Evolutionary conservation across 345 rosid species (phyloP).

Genomic region (Limnanthes douglasii): DNA sequence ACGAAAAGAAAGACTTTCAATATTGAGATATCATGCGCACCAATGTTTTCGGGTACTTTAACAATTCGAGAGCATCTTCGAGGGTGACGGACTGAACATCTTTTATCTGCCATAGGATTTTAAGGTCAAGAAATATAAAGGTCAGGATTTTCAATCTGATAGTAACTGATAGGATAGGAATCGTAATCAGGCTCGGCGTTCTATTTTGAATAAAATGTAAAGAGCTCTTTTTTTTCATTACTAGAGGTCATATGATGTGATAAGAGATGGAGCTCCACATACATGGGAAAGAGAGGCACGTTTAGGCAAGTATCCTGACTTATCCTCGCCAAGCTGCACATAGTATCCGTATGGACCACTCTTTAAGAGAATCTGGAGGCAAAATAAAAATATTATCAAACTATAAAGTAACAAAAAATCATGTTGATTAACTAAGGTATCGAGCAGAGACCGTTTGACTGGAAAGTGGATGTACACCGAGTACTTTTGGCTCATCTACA

Average conservation of each 20-base stretch:
- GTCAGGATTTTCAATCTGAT: no score
- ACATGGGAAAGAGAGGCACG: constrained; percentile 73
- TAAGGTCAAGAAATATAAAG: no score
- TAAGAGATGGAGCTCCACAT: constrained; percentile 13
- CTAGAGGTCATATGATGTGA: no score
- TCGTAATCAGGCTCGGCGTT: no score
- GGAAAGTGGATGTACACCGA: constrained; percentile 71
- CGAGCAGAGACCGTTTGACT: constrained; percentile 58
- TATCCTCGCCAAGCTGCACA: constrained; percentile 91
- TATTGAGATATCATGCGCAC: constrained; percentile 23
- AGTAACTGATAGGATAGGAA: no score
- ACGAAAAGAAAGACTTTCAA: constrained; percentile 6
- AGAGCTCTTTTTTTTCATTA: no score
- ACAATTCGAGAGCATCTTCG: constrained; percentile 63
- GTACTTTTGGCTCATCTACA: constrained; percentile 73
- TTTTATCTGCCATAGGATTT: constrained; percentile 40
- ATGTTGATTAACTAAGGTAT: constrained; percentile 6
- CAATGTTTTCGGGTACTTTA: constrained; percentile 69
- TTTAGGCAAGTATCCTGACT: constrained; percentile 54
- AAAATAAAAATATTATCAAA: constrained; percentile 8
- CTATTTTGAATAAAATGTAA: no score
- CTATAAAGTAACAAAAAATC: constrained; percentile 1
- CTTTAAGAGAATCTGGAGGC: constrained; percentile 59
- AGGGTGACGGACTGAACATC: constrained; percentile 47
- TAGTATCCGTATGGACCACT: constrained; percentile 90